Percentiles rank a stretch among this genome's conserved stretches.
Evolutionary conservation across 176 grass and related monocot species (phyloP).

Genomic region (Oryza glaberrima): DNA sequence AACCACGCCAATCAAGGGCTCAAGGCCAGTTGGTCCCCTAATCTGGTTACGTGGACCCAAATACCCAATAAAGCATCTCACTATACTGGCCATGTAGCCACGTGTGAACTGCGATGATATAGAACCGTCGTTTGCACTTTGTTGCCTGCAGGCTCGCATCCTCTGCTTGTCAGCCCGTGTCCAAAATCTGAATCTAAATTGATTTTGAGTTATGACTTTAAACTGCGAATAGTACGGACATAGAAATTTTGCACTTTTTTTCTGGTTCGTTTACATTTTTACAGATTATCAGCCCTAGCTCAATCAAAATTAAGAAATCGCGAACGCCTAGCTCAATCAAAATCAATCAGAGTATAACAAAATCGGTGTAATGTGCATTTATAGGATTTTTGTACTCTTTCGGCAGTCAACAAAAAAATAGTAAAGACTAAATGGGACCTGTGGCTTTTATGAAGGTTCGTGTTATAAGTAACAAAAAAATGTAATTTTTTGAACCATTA

Average conservation of each 20-base stretch:
- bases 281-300: no score
- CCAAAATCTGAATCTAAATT: no score
- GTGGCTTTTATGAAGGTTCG: no score
- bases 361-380: not conserved
- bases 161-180: no score
- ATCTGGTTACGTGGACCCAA: slow-evolving; percentile 16
- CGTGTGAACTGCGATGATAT: not conserved
- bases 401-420: not conserved
- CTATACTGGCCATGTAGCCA: not conserved
- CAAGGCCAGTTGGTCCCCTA: slow-evolving; percentile 8
- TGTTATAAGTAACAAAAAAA: not conserved
- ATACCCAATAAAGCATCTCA: not conserved
- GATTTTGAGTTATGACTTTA: no score
- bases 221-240: no score
- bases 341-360: not conserved
- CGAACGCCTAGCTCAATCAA: no score
- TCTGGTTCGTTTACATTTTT: no score
- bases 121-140: slow-evolving; percentile 13
- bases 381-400: not conserved
- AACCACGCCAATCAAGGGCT: slow-evolving; percentile 24
- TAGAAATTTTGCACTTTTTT: no score
- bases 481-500: no score
- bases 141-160: not conserved
- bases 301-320: no score
- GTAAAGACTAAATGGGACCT: not conserved